Percentiles rank a stretch among this genome's conserved stretches.
Evolutionary conservation across 2,329 filamentous ascomycete species (phyloP).

Genomic region (Aspergillus thermomutatus): DNA sequence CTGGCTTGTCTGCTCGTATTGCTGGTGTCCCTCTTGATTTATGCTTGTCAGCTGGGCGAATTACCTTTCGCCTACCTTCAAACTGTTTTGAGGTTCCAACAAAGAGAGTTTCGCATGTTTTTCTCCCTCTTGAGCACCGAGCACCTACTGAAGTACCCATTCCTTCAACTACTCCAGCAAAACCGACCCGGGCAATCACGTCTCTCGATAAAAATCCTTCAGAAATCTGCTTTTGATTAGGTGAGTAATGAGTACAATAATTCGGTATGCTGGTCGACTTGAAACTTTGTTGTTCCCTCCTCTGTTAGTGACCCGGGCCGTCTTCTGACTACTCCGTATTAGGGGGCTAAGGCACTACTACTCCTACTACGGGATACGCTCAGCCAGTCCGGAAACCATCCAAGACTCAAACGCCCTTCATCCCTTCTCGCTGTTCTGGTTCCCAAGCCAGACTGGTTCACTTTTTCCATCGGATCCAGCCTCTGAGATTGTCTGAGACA

Average conservation of each 20-base stretch:
- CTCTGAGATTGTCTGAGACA: background rate
- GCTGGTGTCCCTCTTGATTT: background rate
- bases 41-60: background rate
- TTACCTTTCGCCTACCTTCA: background rate
- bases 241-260: background rate
- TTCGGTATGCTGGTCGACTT: background rate
- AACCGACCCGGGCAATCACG: background rate
- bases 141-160: background rate
- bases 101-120: background rate
- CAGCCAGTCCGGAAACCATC: background rate
- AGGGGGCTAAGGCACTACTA: conserved; percentile 1
- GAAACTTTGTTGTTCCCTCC: background rate
- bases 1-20: background rate
- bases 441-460: background rate
- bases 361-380: background rate
- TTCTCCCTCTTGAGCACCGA: background rate
- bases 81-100: background rate
- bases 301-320: conserved; percentile 1
- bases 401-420: background rate
- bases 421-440: background rate
- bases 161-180: background rate
- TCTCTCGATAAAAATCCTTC: background rate
- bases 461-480: background rate
- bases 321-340: conserved; percentile 7
- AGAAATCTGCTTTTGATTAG: background rate